Evolutionary conservation across 2,329 filamentous ascomycete species (phyloP).

Genomic region (Leptographium flavum): DNA sequence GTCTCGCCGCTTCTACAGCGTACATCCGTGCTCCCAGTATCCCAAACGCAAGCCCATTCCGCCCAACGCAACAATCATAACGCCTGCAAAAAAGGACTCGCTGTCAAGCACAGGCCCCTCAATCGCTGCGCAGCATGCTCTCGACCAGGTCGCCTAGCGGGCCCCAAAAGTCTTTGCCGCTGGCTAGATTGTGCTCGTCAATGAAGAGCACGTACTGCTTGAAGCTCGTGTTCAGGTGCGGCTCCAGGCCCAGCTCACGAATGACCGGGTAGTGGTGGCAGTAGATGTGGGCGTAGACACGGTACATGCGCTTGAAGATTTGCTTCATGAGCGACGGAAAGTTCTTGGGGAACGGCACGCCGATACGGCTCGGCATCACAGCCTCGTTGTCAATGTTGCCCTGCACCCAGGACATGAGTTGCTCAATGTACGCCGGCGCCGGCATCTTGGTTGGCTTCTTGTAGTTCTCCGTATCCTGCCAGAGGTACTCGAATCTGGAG

Average conservation of each 20-base stretch:
- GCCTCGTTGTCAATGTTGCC: conserved; percentile 89
- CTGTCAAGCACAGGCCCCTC: too few species aligned
- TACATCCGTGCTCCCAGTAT: too few species aligned
- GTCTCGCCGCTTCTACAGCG: too few species aligned
- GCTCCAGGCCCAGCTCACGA: conserved; percentile 85
- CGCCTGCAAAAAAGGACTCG: background rate
- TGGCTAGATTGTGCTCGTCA: conserved; percentile 85
- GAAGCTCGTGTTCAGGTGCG: conserved; percentile 97
- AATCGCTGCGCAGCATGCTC: conserved; percentile 93
- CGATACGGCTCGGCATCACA: conserved; percentile 88
- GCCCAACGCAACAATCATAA: background rate
- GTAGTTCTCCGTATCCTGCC: conserved; percentile 91
- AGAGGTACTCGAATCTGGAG: conserved; percentile 86
- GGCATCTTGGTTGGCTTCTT: conserved; percentile 97
- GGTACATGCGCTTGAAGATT: conserved; percentile 97
- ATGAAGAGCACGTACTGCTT: conserved; percentile 99
- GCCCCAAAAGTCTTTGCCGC: conserved; percentile 94
- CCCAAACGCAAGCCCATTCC: too few species aligned
- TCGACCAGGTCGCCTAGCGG: conserved; percentile 91
- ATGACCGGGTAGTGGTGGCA: conserved; percentile 98
- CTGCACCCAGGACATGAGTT: conserved; percentile 95
- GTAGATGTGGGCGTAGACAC: conserved; percentile 98
- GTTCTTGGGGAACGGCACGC: conserved; percentile 86
- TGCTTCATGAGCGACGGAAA: conserved; percentile 82
- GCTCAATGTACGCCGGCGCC: conserved; percentile 92